phyloP scores from a whole-genome alignment of 441 rosid species.

The Pelargonium australe region DNA sequence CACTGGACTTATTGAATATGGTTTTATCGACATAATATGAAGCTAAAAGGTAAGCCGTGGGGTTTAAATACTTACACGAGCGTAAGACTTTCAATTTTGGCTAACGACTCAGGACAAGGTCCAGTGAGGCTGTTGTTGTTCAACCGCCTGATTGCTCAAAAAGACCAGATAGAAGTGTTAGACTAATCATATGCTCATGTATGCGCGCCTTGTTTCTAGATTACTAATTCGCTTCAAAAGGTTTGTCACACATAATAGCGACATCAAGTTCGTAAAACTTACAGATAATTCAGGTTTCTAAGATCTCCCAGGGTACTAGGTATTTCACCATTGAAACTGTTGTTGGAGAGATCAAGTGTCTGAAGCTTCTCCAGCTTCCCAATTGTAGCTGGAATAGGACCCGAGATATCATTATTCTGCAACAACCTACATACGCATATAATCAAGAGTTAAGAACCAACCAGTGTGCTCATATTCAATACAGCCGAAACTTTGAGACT shows the following conservation, averaged over 20 bases:
- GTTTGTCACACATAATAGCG: neutral
- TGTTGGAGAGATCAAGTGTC: conserved; percentile 84
- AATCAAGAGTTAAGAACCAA: neutral
- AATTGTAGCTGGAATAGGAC: conserved; percentile 61
- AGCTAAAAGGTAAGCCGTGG: neutral
- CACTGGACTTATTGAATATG: neutral
- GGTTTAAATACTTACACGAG: conserved; percentile 61
- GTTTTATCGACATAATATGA: neutral
- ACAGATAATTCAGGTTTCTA: conserved; percentile 69
- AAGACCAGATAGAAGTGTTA: neutral
- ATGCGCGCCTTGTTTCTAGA: neutral
- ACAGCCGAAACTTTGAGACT: conserved; percentile 8
- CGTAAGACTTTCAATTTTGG: conserved; percentile 73
- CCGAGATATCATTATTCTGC: conserved; percentile 86
- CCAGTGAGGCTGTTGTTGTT: conserved; percentile 85
- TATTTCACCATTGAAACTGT: conserved; percentile 56
- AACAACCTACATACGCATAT: conserved; percentile 43
- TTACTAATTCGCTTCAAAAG: neutral
- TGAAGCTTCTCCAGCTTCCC: conserved; percentile 68
- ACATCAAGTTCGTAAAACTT: conserved; percentile 22
- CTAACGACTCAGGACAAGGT: conserved; percentile 54
- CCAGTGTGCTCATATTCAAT: neutral
- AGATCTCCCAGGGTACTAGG: conserved; percentile 56
- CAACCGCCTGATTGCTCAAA: conserved; percentile 49
- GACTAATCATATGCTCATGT: neutral